Evolutionary conservation across 2,329 filamentous ascomycete genomes (phyloP).

Genomic region (Neofusicoccum sp.): DNA sequence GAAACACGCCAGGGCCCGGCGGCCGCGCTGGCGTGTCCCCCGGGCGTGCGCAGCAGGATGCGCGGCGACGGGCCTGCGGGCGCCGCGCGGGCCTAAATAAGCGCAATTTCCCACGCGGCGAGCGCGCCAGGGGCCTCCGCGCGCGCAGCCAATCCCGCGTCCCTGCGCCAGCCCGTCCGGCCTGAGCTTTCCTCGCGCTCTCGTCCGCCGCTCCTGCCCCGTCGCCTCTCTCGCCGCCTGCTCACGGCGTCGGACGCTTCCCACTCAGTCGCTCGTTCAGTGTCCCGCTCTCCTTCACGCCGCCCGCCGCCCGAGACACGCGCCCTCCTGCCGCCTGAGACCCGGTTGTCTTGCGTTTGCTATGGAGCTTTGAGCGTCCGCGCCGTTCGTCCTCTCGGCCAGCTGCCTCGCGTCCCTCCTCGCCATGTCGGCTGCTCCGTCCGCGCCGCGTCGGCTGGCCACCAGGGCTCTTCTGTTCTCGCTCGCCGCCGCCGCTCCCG

Average conservation of each 20-base stretch:
- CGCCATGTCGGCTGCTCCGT: background rate
- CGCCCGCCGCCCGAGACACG: background rate
- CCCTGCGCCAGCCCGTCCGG: background rate
- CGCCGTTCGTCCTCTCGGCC: background rate
- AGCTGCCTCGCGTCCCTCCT: conserved; percentile 3
- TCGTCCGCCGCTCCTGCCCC: conserved; percentile 8
- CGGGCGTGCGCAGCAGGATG: too few species aligned
- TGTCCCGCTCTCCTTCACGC: background rate
- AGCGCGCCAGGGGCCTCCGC: background rate
- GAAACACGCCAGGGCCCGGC: background rate
- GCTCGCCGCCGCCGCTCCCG: background rate
- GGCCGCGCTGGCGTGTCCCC: too few species aligned
- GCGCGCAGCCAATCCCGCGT: conserved; percentile 9
- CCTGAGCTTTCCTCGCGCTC: background rate
- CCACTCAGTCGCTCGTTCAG: conserved; percentile 13
- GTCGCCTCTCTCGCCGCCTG: background rate
- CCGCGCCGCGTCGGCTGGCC: background rate
- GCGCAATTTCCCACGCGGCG: conserved; percentile 16
- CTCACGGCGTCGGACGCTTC: conserved; percentile 14
- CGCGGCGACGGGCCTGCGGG: too few species aligned
- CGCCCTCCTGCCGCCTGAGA: background rate
- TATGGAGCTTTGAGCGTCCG: conserved; percentile 7
- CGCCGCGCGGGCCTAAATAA: background rate
- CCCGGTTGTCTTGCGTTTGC: conserved; percentile 1
- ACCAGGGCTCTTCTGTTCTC: background rate